Conservation (phyloP, 345 rosid species). For the Jatropha curcas region DNA sequence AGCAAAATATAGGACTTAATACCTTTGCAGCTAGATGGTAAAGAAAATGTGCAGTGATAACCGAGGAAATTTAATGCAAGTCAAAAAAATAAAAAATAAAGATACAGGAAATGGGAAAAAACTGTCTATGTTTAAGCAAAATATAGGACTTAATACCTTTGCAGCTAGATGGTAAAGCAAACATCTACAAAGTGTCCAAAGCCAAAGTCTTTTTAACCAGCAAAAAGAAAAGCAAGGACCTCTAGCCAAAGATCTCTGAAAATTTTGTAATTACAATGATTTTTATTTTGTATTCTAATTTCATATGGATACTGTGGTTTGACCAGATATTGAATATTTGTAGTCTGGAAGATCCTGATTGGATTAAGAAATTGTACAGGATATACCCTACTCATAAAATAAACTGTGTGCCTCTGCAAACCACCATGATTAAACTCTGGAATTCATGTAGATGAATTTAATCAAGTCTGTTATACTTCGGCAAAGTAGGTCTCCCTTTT, state of each 20-base stretch:
- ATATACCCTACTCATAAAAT: background rate
- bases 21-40: slow-evolving; percentile 91
- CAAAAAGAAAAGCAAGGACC: background rate
- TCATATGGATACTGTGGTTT: background rate
- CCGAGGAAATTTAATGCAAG: background rate
- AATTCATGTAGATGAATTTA: background rate
- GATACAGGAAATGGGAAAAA: too few species aligned
- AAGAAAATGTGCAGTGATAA: too few species aligned
- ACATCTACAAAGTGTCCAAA: background rate
- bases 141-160: slow-evolving; percentile 47
- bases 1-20: slow-evolving; percentile 9
- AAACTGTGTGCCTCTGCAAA: background rate
- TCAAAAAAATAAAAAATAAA: background rate
- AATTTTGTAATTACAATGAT: too few species aligned
- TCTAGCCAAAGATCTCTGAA: background rate
- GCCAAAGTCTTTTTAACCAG: background rate
- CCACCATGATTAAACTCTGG: background rate
- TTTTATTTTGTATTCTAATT: too few species aligned
- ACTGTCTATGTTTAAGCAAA: slow-evolving; percentile 9
- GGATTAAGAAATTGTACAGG: background rate
- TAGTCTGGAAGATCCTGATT: too few species aligned
- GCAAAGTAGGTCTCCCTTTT: background rate
- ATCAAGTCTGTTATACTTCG: background rate
- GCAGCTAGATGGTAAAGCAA: slow-evolving; percentile 83
- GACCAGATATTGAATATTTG: too few species aligned